Evolutionary conservation across 139 green algal genomes (phyloP).

Genomic region (Chloropicon primus): DNA sequence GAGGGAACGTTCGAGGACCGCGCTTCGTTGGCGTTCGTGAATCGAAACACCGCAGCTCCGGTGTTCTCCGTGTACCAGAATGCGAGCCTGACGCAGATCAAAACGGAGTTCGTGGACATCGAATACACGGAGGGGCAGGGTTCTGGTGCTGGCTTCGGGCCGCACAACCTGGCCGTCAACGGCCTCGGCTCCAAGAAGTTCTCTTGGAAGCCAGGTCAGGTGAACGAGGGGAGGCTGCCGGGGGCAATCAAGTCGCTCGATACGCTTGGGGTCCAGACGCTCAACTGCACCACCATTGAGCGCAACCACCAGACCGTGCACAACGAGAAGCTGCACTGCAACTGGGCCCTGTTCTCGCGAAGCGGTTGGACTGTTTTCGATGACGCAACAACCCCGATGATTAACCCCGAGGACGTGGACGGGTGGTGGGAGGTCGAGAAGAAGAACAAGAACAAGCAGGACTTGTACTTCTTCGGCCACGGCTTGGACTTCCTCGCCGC

Average conservation of each 20-base stretch:
- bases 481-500: background rate
- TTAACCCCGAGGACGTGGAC: background rate
- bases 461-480: background rate
- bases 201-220: background rate
- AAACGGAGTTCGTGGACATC: background rate
- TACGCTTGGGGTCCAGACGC: background rate
- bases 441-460: background rate
- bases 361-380: background rate
- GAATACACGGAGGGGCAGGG: background rate
- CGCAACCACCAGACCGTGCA: background rate
- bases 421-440: background rate
- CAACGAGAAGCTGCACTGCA: background rate
- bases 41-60: background rate
- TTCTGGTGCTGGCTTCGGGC: background rate
- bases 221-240: background rate
- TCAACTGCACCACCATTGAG: background rate
- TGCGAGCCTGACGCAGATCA: background rate
- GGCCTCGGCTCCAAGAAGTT: background rate
- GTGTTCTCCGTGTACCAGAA: background rate
- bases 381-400: background rate
- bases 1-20: background rate
- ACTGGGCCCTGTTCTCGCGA: background rate
- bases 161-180: background rate
- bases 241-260: background rate
- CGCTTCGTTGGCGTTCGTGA: background rate